Base-by-base conservation (phyloP, 306 rosid species). In the Inga leiocalycina region DNA sequence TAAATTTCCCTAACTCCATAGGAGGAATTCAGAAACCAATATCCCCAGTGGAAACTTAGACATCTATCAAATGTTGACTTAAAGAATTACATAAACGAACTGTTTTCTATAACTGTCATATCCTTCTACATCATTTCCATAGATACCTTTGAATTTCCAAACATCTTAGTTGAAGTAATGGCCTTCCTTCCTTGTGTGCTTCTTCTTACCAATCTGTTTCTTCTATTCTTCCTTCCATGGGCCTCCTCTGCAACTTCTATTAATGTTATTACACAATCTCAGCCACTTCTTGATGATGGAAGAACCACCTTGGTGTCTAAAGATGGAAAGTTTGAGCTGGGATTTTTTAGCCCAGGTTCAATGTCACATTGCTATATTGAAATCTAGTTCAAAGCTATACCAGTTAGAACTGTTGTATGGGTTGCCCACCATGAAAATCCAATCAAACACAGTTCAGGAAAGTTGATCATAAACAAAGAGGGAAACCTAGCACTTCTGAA, bases 401-500 rank as follows among this genome's bases (percentile, higher is more conserved):
- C 85, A 2, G 62, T 59, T 5, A 70, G 4, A 62, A 81, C 88
- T 4, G 80, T 84, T 34, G 92, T 88, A 64, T 90, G 89, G 92
- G 91, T 89, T 44, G 91, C 94, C 6, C 88, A 89, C 45, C 51
- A 88, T 8, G 80, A 75, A 13, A 90, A 84, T 9, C 91, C 90
- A 4, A 72, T 85, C 66, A 71, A 45, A 2, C 76, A 83, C 24
- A 80, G 81, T 0, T 90, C 90, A 2, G 84, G 93, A 12, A 44
- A 17, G 73, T 67, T 90, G 48, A 79, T 4, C 17, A 82, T 90
- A 41, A 81, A 48, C 78, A 32, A 24, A 24, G 48, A 79, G 1
- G 76, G 85, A 37, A 65, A 46, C 46, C 66, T 75, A 77, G 78
- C 84, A 39, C 82, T 90, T 24, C 37, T 79, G 32, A 61, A 43